Percentiles rank a stretch among this genome's conserved stretches.
Conservation (phyloP, 2,329 filamentous ascomycete genomes). For the Endothia cerciana region DNA sequence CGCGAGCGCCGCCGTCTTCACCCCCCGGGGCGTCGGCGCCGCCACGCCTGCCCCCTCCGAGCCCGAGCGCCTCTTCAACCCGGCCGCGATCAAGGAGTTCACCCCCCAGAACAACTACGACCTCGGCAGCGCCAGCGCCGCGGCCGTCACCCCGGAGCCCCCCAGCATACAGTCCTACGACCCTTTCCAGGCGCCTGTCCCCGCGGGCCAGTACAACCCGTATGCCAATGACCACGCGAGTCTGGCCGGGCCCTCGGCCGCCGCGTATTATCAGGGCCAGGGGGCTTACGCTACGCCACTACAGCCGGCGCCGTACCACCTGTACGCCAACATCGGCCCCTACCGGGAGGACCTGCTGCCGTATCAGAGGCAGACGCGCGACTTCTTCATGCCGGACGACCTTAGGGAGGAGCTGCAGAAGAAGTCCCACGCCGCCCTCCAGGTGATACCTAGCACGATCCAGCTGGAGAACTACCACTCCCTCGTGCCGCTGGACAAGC, state of each 20-base stretch:
- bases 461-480: conserved; percentile 89
- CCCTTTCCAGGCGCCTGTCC: conserved; percentile 63
- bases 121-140: conserved; percentile 53
- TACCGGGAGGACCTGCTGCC: conserved; percentile 78
- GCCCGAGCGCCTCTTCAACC: conserved; percentile 53
- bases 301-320: conserved; percentile 83
- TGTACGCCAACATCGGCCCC: conserved; percentile 88
- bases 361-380: conserved; percentile 85
- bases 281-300: conserved; percentile 54
- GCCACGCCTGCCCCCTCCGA: conserved; percentile 48
- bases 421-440: conserved; percentile 82
- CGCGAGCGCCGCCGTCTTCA: conserved; percentile 86
- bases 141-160: conserved; percentile 43
- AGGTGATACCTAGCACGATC: conserved; percentile 78
- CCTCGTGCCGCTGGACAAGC: conserved; percentile 70
- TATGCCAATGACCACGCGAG: conserved; percentile 74
- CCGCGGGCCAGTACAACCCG: conserved; percentile 66
- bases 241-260: conserved; percentile 55
- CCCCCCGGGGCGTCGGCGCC: conserved; percentile 63
- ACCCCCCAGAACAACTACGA: conserved; percentile 60
- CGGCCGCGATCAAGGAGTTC: conserved; percentile 62
- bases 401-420: conserved; percentile 86
- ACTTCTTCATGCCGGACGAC: conserved; percentile 89
- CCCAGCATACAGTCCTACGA: conserved; percentile 56
- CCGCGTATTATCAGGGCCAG: conserved; percentile 69